A percentile compares a stretch with the other conserved stretches of the same genome.
phyloP scores from a whole-genome alignment of 176 grass and related monocot genomes.

The Lolium perenne region DNA sequence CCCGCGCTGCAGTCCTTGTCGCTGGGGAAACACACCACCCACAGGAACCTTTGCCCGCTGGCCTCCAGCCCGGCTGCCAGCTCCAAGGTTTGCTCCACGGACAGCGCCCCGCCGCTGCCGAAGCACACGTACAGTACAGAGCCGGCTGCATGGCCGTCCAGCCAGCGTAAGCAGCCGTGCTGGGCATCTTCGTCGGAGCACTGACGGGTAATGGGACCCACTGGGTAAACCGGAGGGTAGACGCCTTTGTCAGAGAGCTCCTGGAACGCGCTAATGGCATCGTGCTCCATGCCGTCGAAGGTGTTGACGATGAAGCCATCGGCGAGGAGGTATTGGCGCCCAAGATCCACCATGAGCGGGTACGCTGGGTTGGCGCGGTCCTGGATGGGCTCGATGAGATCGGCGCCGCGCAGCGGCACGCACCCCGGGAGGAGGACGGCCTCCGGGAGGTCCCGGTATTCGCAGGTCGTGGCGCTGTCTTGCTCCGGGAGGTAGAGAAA shows the following conservation, averaged over 20 bases:
- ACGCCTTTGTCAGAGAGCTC: conserved; percentile 29
- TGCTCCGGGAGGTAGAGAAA: conserved; percentile 40
- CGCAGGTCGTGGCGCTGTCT: conserved; percentile 42
- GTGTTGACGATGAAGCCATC: conserved; percentile 57
- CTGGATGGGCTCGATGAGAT: conserved; percentile 39
- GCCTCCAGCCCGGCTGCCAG: conserved; percentile 60
- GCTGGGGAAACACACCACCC: conserved; percentile 54
- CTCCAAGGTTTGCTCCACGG: conserved; percentile 42
- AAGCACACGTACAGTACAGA: conserved; percentile 70
- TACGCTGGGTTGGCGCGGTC: conserved; percentile 35
- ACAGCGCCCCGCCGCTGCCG: conserved; percentile 68
- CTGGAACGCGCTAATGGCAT: conserved; percentile 28
- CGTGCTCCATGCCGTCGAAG: conserved; percentile 54
- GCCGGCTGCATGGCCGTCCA: conserved; percentile 52
- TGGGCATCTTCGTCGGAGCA: neutral
- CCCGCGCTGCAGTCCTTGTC: conserved; percentile 33
- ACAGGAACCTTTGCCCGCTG: conserved; percentile 68
- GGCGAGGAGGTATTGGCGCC: neutral
- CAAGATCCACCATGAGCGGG: conserved; percentile 24
- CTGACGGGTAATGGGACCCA: conserved; percentile 49
- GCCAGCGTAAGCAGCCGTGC: conserved; percentile 55
- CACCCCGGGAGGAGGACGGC: conserved; percentile 60
- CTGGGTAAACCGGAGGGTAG: conserved; percentile 45
- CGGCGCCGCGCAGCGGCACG: conserved; percentile 52
- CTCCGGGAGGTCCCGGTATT: conserved; percentile 56